These are phyloP conservation scores for Epichloe baconii DNA, from an alignment of 2,329 filamentous ascomycete genomes.

Conservation along the genomic window DNA sequence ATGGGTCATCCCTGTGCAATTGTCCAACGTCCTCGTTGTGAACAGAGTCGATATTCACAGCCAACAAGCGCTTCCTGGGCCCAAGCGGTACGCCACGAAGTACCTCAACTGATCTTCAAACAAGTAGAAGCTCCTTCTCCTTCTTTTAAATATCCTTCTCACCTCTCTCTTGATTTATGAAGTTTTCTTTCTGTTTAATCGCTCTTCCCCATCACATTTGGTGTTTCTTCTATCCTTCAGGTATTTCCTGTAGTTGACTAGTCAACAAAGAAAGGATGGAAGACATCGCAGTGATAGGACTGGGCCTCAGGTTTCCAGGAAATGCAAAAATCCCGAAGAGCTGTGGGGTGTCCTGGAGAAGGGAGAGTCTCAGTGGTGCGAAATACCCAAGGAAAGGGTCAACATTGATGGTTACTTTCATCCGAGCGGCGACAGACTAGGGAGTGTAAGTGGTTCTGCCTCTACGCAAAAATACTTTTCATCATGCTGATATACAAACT, in stretches of 20 bases:
- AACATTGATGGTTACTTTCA: constrained; percentile 42
- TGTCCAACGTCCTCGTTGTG: neutral
- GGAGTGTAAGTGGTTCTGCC: constrained; percentile 25
- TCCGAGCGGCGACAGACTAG: constrained; percentile 34
- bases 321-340: constrained; percentile 29
- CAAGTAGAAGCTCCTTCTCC: neutral
- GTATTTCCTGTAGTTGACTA: neutral
- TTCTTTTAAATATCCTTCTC: neutral
- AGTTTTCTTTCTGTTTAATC: neutral
- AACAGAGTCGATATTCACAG: constrained; percentile 2
- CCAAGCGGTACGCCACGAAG: neutral
- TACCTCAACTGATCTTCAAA: neutral
- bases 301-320: constrained; percentile 39
- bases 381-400: constrained; percentile 34
- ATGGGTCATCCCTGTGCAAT: neutral
- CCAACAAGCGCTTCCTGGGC: neutral
- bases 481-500: constrained; percentile 4
- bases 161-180: neutral
- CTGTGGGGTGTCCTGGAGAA: constrained; percentile 36
- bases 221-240: neutral
- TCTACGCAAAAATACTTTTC: neutral
- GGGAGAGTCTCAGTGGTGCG: constrained; percentile 33
- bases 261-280: constrained; percentile 8
- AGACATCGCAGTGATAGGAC: constrained; percentile 39
- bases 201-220: neutral